A percentile compares a stretch with the other conserved stretches of the same genome.
phyloP scores from a whole-genome alignment of 1,284 basidiomycete species.

The Vanrija sp. region DNA sequence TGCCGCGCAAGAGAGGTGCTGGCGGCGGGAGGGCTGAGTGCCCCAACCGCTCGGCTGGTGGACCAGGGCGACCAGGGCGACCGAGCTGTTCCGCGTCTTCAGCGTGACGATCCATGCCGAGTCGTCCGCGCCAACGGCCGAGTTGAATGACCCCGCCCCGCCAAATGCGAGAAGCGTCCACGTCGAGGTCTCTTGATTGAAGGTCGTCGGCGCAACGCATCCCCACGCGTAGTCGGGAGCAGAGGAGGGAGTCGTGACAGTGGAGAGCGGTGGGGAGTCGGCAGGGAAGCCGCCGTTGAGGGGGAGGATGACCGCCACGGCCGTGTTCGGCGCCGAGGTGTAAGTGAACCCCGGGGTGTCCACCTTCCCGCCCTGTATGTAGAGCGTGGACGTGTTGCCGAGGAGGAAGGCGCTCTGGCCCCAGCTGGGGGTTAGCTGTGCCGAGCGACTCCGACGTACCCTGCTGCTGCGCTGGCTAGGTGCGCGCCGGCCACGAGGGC shows the following conservation, averaged over 20 bases:
- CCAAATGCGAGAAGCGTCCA: constrained; percentile 62
- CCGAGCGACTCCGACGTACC: neutral
- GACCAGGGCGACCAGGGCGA: constrained; percentile 23
- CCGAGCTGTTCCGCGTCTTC: constrained; percentile 22
- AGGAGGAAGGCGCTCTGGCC: constrained; percentile 66
- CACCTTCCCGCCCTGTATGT: constrained; percentile 72
- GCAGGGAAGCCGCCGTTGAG: constrained; percentile 60
- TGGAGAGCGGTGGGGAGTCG: constrained; percentile 55
- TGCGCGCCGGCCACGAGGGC: too few species aligned
- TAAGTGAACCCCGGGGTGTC: constrained; percentile 69
- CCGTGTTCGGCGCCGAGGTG: constrained; percentile 64
- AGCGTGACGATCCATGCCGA: constrained; percentile 58
- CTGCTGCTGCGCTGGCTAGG: neutral
- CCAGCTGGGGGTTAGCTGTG: constrained; percentile 60
- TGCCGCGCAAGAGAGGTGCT: constrained; percentile 61
- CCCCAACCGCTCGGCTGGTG: constrained; percentile 58
- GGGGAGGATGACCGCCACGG: constrained; percentile 65
- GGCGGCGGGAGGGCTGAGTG: constrained; percentile 64
- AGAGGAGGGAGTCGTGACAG: constrained; percentile 52
- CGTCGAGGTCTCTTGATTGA: neutral
- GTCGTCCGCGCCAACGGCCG: constrained; percentile 57
- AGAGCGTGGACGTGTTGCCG: constrained; percentile 56
- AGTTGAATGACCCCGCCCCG: constrained; percentile 51
- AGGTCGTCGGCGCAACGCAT: constrained; percentile 59
- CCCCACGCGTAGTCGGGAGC: constrained; percentile 71